A percentile compares a stretch with the other conserved stretches of the same genome.
Evolutionary conservation across 2,329 filamentous ascomycete genomes (phyloP).

Genomic region (Colletotrichum navitas): DNA sequence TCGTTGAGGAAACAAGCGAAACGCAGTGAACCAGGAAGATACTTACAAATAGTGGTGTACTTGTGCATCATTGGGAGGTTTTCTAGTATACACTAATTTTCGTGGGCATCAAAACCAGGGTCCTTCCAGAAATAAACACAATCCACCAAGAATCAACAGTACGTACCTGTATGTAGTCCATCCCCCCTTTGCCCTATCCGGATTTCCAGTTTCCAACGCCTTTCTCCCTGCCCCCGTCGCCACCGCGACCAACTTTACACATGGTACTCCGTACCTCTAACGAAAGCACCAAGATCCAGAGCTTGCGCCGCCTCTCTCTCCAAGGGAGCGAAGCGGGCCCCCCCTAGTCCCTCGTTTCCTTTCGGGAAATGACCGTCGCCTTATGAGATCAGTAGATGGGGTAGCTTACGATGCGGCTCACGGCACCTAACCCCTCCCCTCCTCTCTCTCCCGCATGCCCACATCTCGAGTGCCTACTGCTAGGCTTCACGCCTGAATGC

Average conservation of each 20-base stretch:
- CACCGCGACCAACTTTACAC: conserved; percentile 16
- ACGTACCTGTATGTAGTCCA: no score
- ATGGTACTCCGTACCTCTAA: not conserved
- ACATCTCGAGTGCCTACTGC: not conserved
- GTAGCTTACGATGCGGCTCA: conserved; percentile 24
- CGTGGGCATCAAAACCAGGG: conserved; percentile 11
- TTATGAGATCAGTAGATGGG: conserved; percentile 33
- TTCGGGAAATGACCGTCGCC: conserved; percentile 26
- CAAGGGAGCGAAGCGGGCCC: not conserved
- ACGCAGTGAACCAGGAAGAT: no score
- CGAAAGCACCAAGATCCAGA: not conserved
- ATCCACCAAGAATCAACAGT: not conserved
- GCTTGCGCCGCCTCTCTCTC: not conserved
- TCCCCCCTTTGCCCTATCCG: no score
- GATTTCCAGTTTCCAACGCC: not conserved
- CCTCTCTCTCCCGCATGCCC: not conserved
- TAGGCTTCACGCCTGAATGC: not conserved
- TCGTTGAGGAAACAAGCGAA: not conserved
- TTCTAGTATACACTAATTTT: not conserved
- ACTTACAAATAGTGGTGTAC: no score
- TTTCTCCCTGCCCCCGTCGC: conserved; percentile 7
- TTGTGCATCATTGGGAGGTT: not conserved
- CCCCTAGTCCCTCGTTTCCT: not conserved
- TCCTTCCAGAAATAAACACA: conserved; percentile 33
- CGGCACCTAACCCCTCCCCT: not conserved